These are phyloP conservation scores for Polytolypa hystricis DNA, from an alignment of 2,329 filamentous ascomycete species.

Conservation along the genomic window DNA sequence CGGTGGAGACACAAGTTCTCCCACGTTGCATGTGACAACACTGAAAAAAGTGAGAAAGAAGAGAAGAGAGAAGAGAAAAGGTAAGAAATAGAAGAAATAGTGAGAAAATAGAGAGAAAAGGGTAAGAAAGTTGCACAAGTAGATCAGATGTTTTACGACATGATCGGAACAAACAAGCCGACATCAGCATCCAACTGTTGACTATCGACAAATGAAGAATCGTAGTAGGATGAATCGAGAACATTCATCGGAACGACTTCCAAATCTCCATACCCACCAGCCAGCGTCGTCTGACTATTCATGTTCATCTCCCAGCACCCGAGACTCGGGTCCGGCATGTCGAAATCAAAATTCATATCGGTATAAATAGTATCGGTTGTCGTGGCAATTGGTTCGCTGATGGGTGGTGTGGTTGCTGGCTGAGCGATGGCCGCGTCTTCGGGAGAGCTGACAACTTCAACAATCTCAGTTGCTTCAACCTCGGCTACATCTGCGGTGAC, in stretches of 20 bases:
- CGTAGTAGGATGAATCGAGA: conserved; percentile 22
- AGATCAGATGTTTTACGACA: conserved; percentile 17
- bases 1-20: conserved; percentile 3
- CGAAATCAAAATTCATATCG: conserved; percentile 12
- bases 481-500: too few species aligned
- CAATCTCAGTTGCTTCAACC: too few species aligned
- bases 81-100: conserved; percentile 7
- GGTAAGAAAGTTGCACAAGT: conserved; percentile 9
- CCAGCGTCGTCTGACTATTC: conserved; percentile 7
- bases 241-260: conserved; percentile 18
- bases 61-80: conserved; percentile 4
- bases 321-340: conserved; percentile 10
- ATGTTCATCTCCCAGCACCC: conserved; percentile 18
- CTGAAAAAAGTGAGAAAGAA: conserved; percentile 1
- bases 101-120: conserved; percentile 7
- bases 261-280: conserved; percentile 22
- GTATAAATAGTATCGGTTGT: not conserved
- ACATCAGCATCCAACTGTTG: conserved; percentile 23
- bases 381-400: not conserved
- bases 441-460: conserved; percentile 6
- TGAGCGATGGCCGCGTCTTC: not conserved
- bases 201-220: conserved; percentile 17
- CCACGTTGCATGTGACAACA: conserved; percentile 2
- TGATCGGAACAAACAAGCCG: conserved; percentile 27
- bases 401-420: not conserved